These are phyloP conservation scores for Helicostylum pulchrum DNA, from an alignment of 192 early-diverging fungal species.

Conservation along the genomic window DNA sequence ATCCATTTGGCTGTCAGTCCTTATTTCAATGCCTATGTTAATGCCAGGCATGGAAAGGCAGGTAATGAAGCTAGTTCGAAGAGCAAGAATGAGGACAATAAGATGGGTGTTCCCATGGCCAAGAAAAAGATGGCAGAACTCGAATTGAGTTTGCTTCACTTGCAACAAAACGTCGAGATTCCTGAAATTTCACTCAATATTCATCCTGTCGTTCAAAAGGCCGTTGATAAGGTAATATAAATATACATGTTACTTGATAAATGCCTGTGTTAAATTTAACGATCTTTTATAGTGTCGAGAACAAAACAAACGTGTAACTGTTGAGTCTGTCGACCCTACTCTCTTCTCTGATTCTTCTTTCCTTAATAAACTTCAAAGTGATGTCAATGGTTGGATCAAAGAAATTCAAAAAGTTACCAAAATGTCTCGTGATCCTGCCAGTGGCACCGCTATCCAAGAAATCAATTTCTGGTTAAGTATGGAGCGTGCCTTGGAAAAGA, in stretches of 20 bases:
- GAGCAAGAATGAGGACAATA: slow-evolving; percentile 64
- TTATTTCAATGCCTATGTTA: slow-evolving; percentile 93
- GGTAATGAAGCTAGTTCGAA: slow-evolving; percentile 43
- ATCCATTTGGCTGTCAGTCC: slow-evolving; percentile 93
- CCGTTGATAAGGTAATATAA: slow-evolving; percentile 51
- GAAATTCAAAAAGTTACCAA: slow-evolving; percentile 99
- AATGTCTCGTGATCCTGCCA: slow-evolving; percentile 85
- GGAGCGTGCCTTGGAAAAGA: slow-evolving; percentile 89
- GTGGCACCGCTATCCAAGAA: slow-evolving; percentile 93
- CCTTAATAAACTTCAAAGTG: slow-evolving; percentile 90
- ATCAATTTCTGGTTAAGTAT: slow-evolving; percentile 99
- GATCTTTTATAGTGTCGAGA: slow-evolving; percentile 51
- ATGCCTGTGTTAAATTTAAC: neutral
- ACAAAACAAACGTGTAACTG: slow-evolving; percentile 60
- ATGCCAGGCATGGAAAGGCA: slow-evolving; percentile 56
- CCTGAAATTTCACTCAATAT: slow-evolving; percentile 86
- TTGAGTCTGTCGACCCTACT: slow-evolving; percentile 68
- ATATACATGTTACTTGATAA: neutral
- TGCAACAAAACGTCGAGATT: slow-evolving; percentile 99
- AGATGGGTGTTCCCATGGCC: slow-evolving; percentile 90
- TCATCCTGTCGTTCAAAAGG: slow-evolving; percentile 76
- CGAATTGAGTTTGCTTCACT: slow-evolving; percentile 87
- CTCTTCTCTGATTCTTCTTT: slow-evolving; percentile 80
- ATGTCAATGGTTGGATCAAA: slow-evolving; percentile 98
- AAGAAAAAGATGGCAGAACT: slow-evolving; percentile 99